Base-by-base conservation (phyloP, 2,329 filamentous ascomycete species). In the Phaeomoniella chlamydospora region DNA sequence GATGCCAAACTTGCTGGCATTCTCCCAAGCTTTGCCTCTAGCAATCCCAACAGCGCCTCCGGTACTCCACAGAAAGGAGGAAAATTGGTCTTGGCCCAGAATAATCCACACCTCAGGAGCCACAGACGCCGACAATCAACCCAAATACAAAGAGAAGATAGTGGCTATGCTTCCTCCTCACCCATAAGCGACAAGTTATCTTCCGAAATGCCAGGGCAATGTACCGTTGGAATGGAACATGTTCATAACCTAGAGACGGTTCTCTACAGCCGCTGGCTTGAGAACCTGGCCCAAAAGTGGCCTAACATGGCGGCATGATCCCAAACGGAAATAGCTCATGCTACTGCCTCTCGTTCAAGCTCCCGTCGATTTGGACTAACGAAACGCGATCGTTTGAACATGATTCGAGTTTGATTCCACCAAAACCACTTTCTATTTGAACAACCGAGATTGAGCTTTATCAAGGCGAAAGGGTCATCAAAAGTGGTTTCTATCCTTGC, bases 201-300 rank as follows among this genome's bases (percentile, higher is more conserved):
- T 31, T 35, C 36, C 50, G 68, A 69, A 45, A 57, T 77, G 44
- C 74, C 73, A 1, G 75, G 70, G 9, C 65, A 72, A 43, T 54
- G 63, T 33, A 61, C 68, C 38, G 70, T 76, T 1, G 88, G 86
- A 2, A 88, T 94, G 83, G 87, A 94, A 57, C 88, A 94, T 58
- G 82, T 80, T 45, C 84, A 85, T 51, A 76, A 93, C 53, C 67
- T 96, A 26, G 84, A 83, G 1, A 86, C 94, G 54, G 83, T 93
- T 14, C 70, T 98, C 14, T 96, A 94, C 59, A 75, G 78, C 12
- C 74, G 88, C 31, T 98, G 90, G 90, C 76, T 79, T 2, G 83
- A 92, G 39, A 86, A 85, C 2, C 62, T 96, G 48, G 76, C 77
- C 43, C 69, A 73, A 37, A 67, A 80, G 38, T 87, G 80, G 80